These are phyloP conservation scores for Colletotrichum sp. DNA, from an alignment of 2,329 filamentous ascomycete species.

Conservation along the genomic window DNA sequence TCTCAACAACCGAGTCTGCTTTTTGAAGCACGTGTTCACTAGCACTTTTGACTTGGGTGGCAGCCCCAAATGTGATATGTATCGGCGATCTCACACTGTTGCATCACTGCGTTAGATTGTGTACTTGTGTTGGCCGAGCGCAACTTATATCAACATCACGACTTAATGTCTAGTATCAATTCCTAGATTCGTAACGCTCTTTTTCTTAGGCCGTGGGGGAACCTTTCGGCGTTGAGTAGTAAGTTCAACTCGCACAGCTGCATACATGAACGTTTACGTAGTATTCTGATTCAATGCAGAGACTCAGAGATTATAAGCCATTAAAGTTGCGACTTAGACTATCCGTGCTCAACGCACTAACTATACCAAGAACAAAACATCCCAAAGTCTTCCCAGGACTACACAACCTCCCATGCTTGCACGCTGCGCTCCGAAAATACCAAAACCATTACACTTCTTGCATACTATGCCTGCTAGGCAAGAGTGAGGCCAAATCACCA, in stretches of 20 bases:
- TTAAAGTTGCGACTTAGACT: background rate
- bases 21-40: background rate
- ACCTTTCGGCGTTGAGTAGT: no score
- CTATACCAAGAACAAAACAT: background rate
- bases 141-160: background rate
- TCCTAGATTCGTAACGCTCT: background rate
- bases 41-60: background rate
- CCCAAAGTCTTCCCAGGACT: background rate
- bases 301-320: background rate
- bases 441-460: background rate
- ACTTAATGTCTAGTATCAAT: background rate
- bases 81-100: background rate
- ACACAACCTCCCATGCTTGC: background rate
- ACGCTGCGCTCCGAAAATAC: background rate
- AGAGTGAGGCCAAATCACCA: background rate
- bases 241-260: background rate
- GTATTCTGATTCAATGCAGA: background rate
- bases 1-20: background rate
- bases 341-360: background rate
- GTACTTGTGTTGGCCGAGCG: background rate
- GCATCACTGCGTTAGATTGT: background rate
- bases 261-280: background rate
- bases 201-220: background rate
- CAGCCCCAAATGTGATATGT: background rate
- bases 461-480: background rate